Conservation (phyloP, 495 filamentous ascomycete species). For the Patellaria atrata region DNA sequence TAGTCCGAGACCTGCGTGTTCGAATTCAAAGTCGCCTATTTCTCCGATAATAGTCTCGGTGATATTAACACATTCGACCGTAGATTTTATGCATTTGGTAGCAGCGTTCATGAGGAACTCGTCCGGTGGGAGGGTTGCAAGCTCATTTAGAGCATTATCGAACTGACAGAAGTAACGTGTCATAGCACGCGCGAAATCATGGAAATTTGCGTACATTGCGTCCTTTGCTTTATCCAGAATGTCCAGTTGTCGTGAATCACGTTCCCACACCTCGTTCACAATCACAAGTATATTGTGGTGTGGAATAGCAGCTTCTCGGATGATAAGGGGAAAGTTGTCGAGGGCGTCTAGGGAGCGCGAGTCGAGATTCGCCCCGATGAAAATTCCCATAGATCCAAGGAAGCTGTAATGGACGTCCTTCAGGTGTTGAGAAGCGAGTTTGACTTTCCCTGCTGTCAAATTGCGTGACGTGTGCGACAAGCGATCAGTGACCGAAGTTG, state of each 20-base stretch:
- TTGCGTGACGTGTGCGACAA: constrained; percentile 39
- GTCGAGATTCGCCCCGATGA: constrained; percentile 83
- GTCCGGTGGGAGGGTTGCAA: no score
- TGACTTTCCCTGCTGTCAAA: constrained; percentile 32
- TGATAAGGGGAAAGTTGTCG: constrained; percentile 59
- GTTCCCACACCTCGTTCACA: constrained; percentile 70
- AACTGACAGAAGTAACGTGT: constrained; percentile 56
- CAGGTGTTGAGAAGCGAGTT: constrained; percentile 52
- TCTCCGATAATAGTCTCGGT: constrained; percentile 73
- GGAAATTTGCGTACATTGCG: constrained; percentile 66
- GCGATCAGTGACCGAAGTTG: constrained; percentile 42
- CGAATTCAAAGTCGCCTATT: constrained; percentile 88
- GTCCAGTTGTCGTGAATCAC: constrained; percentile 49
- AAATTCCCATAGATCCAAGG: constrained; percentile 74
- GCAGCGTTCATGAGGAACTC: constrained; percentile 69
- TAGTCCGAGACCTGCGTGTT: constrained; percentile 26
- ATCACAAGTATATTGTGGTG: constrained; percentile 64
- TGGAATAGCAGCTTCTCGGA: constrained; percentile 65
- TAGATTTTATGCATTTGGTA: constrained; percentile 76
- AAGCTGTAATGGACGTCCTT: constrained; percentile 69
- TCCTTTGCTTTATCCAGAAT: constrained; percentile 54
- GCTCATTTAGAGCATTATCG: constrained; percentile 48
- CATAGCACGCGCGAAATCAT: constrained; percentile 63
- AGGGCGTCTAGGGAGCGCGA: constrained; percentile 75
- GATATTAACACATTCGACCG: constrained; percentile 80